A percentile compares a stretch with the other conserved stretches of the same genome.
Evolutionary conservation across 2,329 filamentous ascomycete species (phyloP).

Genomic region (Colletotrichum sp.): DNA sequence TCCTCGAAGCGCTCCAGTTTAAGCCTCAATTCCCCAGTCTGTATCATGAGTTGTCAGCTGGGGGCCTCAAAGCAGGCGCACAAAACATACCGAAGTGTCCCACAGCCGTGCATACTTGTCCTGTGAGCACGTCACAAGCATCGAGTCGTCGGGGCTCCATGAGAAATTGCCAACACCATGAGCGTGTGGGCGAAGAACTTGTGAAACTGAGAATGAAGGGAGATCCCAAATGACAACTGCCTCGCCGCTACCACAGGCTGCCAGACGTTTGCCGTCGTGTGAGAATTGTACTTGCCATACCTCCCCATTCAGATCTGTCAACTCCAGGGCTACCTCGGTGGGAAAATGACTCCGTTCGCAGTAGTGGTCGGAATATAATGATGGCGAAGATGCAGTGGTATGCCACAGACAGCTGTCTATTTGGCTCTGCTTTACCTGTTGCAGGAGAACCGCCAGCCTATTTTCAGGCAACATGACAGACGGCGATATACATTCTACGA

Average conservation of each 20-base stretch:
- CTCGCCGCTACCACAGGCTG: slow-evolving; percentile 79
- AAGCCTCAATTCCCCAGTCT: slow-evolving; percentile 69
- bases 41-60: background rate
- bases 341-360: slow-evolving; percentile 86
- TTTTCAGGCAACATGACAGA: slow-evolving; percentile 97
- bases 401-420: slow-evolving; percentile 88
- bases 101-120: slow-evolving; percentile 79
- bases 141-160: slow-evolving; percentile 91
- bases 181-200: slow-evolving; percentile 69
- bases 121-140: slow-evolving; percentile 82
- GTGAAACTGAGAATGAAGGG: slow-evolving; percentile 67
- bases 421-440: slow-evolving; percentile 84
- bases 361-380: slow-evolving; percentile 85
- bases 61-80: background rate
- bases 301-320: slow-evolving; percentile 78
- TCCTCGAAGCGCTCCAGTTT: slow-evolving; percentile 76
- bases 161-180: slow-evolving; percentile 78
- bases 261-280: slow-evolving; percentile 81
- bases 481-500: slow-evolving; percentile 83
- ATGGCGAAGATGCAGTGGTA: slow-evolving; percentile 79
- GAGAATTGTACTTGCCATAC: slow-evolving; percentile 94
- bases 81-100: slow-evolving; percentile 66
- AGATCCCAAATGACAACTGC: slow-evolving; percentile 85
- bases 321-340: slow-evolving; percentile 70
- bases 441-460: slow-evolving; percentile 79